These are phyloP conservation scores for Entomortierella beljakovae DNA, from an alignment of 192 early-diverging fungal species.

Conservation along the genomic window DNA sequence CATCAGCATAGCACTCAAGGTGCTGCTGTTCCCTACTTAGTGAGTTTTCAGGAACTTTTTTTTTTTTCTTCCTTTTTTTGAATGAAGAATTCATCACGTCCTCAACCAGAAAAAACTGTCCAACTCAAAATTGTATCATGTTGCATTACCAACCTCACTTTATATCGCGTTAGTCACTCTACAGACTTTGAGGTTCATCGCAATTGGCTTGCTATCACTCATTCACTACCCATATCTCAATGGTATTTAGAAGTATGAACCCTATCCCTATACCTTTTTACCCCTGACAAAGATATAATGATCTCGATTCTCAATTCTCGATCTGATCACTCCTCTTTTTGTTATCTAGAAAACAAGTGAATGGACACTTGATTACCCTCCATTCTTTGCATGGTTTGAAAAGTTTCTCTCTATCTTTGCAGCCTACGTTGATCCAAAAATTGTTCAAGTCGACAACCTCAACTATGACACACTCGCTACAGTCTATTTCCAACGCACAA, in stretches of 20 bases:
- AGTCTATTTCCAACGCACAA: constrained; percentile 86
- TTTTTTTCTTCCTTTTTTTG: background rate
- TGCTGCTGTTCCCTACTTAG: constrained; percentile 83
- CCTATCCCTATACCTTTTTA: constrained; percentile 6
- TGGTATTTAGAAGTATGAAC: constrained; percentile 90
- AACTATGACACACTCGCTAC: constrained; percentile 73
- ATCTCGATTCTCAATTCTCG: background rate
- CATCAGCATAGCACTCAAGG: constrained; percentile 63
- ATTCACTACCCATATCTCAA: constrained; percentile 76
- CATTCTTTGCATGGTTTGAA: constrained; percentile 99
- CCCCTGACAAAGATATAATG: background rate
- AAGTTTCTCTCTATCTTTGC: constrained; percentile 74
- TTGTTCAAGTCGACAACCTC: constrained; percentile 79
- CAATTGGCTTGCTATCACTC: constrained; percentile 96
- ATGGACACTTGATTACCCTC: constrained; percentile 98
- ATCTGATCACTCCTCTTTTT: background rate
- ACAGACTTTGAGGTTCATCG: constrained; percentile 99
- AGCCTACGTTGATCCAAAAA: constrained; percentile 70
- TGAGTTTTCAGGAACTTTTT: constrained; percentile 42
- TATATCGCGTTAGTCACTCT: constrained; percentile 68
- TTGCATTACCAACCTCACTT: too few species aligned
- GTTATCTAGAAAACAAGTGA: constrained; percentile 75
- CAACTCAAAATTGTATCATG: too few species aligned
- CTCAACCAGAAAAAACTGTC: too few species aligned
- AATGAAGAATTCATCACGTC: too few species aligned